phyloP scores from a whole-genome alignment of 495 filamentous ascomycete species.

The Aspergillus bridgeri region DNA sequence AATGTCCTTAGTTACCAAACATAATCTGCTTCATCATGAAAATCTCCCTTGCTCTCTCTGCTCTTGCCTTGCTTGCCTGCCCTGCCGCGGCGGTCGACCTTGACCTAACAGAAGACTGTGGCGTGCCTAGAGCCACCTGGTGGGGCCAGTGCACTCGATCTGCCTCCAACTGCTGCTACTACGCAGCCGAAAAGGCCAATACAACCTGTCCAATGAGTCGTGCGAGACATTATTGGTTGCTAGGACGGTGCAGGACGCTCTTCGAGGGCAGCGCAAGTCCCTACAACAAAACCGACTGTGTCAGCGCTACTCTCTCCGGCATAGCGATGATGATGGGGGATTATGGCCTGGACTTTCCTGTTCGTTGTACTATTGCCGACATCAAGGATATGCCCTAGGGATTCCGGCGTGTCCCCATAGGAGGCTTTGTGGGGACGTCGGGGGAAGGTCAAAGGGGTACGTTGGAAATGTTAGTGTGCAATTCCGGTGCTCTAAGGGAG shows the following conservation, averaged over 20 bases:
- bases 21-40: slow-evolving; percentile 5
- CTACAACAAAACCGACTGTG: slow-evolving; percentile 8
- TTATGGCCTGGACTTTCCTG: slow-evolving; percentile 1
- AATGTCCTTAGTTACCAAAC: slow-evolving; percentile 3
- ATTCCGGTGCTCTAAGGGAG: slow-evolving; percentile 2
- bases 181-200: slow-evolving; percentile 7
- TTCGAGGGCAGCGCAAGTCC: slow-evolving; percentile 3
- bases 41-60: slow-evolving; percentile 7
- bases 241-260: slow-evolving; percentile 1
- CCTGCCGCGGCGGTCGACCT: slow-evolving; percentile 5
- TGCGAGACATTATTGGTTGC: slow-evolving; percentile 2
- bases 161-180: slow-evolving; percentile 6
- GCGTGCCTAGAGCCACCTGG: neutral
- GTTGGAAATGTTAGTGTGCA: slow-evolving; percentile 2
- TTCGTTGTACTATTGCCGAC: slow-evolving; percentile 5
- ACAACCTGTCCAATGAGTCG: slow-evolving; percentile 5
- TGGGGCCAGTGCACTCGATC: neutral
- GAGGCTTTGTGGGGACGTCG: slow-evolving; percentile 4
- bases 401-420: slow-evolving; percentile 2
- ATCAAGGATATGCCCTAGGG: slow-evolving; percentile 6
- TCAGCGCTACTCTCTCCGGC: slow-evolving; percentile 2
- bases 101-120: slow-evolving; percentile 1
- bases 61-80: slow-evolving; percentile 7
- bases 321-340: slow-evolving; percentile 1
- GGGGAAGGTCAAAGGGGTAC: slow-evolving; percentile 1